Evolutionary conservation across 768 basidiomycete genomes (phyloP).

Genomic region (Termitomyces sp.): DNA sequence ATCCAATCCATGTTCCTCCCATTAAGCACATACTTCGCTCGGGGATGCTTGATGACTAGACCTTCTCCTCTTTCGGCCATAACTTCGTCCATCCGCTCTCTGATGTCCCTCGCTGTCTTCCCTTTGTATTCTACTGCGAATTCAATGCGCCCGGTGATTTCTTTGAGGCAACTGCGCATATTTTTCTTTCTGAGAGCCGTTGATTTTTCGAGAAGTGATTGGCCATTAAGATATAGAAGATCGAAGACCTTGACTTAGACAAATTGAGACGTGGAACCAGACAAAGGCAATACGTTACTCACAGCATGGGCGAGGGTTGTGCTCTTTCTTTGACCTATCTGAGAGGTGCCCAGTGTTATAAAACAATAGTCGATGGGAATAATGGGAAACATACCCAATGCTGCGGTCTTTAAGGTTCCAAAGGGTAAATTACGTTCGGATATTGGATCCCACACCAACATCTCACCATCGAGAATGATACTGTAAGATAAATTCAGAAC

Average conservation of each 20-base stretch:
- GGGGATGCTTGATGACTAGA: conserved; percentile 83
- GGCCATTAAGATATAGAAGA: conserved; percentile 83
- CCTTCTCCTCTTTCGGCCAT: conserved; percentile 89
- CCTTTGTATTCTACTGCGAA: conserved; percentile 68
- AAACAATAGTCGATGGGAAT: background rate
- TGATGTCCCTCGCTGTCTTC: conserved; percentile 75
- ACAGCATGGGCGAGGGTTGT: conserved; percentile 90
- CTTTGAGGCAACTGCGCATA: conserved; percentile 58
- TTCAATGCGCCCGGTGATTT: conserved; percentile 77
- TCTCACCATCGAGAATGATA: conserved; percentile 94
- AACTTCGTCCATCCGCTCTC: conserved; percentile 72
- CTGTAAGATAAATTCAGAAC: conserved; percentile 31
- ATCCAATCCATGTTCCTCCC: conserved; percentile 91
- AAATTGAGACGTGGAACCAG: background rate
- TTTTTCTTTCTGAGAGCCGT: conserved; percentile 77
- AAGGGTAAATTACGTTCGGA: conserved; percentile 87
- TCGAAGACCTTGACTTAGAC: conserved; percentile 91
- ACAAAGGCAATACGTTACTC: conserved; percentile 20
- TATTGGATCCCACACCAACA: conserved; percentile 96
- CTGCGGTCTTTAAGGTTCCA: conserved; percentile 90
- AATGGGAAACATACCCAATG: conserved; percentile 50
- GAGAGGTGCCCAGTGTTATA: background rate
- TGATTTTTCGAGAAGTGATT: conserved; percentile 66
- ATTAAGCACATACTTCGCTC: conserved; percentile 77
- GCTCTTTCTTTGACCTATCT: conserved; percentile 69